Percentiles rank a stretch among this genome's conserved stretches.
Conservation (phyloP, 352 stramenopile species). For the Pythium dissimile region DNA sequence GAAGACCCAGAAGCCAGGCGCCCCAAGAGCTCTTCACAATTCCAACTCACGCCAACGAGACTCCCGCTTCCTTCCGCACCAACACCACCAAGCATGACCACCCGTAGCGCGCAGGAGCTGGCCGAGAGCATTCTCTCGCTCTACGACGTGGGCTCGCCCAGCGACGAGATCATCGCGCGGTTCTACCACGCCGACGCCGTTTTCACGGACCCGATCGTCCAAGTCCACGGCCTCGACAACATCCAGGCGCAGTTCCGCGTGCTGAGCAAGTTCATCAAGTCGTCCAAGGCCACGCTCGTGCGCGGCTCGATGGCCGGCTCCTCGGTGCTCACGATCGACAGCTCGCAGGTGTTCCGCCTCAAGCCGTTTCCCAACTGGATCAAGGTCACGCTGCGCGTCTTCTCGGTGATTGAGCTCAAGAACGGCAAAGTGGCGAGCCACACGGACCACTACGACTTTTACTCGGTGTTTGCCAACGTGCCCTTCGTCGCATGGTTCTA, state of each 20-base stretch:
- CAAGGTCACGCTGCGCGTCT: conserved; percentile 69
- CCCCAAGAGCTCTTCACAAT: conserved; percentile 19
- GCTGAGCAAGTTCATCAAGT: conserved; percentile 74
- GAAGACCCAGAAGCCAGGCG: neutral
- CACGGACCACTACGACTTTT: conserved; percentile 85
- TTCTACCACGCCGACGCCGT: conserved; percentile 73
- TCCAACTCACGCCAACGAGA: neutral
- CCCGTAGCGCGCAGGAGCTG: conserved; percentile 70
- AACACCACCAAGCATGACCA: conserved; percentile 28
- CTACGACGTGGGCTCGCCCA: conserved; percentile 66
- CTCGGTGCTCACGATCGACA: conserved; percentile 79
- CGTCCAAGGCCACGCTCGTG: conserved; percentile 73
- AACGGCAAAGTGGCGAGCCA: conserved; percentile 74
- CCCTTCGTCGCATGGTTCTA: conserved; percentile 80
- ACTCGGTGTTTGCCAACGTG: conserved; percentile 76
- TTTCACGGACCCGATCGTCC: conserved; percentile 79
- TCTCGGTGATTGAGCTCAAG: conserved; percentile 82
- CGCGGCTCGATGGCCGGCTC: conserved; percentile 79
- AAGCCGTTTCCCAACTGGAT: conserved; percentile 74
- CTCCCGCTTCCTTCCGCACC: no score
- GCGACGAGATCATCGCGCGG: conserved; percentile 72
- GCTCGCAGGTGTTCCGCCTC: conserved; percentile 67
- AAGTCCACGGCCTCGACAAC: conserved; percentile 69
- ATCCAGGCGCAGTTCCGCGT: conserved; percentile 84
- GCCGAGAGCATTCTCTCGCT: conserved; percentile 79